Conservation (phyloP, 768 basidiomycete genomes). For the Grammothele lineata region DNA sequence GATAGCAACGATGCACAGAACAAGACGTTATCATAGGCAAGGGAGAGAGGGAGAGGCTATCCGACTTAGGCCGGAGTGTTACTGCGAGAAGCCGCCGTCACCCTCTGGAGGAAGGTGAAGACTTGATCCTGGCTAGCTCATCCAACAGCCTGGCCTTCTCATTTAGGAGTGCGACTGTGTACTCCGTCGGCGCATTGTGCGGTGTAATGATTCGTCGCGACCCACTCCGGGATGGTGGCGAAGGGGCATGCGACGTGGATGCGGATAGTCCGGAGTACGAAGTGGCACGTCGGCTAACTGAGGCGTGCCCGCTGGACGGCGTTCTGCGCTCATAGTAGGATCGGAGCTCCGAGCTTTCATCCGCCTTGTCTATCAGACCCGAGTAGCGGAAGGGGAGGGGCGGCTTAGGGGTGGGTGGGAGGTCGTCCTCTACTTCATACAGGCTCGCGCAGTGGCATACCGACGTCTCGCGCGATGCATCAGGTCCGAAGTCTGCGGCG, state of each 20-base stretch:
- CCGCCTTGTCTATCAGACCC: constrained; percentile 53
- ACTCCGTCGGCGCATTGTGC: constrained; percentile 36
- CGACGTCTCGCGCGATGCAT: constrained; percentile 9
- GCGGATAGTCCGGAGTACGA: constrained; percentile 5
- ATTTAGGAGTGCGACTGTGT: constrained; percentile 48
- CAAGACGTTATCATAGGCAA: no score
- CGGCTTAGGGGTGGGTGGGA: constrained; percentile 5
- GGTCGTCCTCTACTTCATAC: constrained; percentile 3
- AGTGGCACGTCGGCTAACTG: neutral
- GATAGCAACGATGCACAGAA: no score
- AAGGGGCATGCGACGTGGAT: neutral
- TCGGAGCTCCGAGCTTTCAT: constrained; percentile 47
- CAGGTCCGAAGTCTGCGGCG: constrained; percentile 17
- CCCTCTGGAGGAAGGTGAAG: no score
- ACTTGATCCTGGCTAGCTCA: constrained; percentile 46
- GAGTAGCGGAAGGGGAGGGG: constrained; percentile 38
- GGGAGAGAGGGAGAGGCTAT: no score
- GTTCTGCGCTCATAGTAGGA: constrained; percentile 31
- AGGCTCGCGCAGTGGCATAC: constrained; percentile 19
- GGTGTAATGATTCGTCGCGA: constrained; percentile 24
- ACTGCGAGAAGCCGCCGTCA: no score
- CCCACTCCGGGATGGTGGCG: neutral
- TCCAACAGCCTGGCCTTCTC: constrained; percentile 54
- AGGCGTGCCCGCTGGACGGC: neutral
- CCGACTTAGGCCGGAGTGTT: no score